A percentile compares a stretch with the other conserved stretches of the same genome.
Evolutionary conservation across 1,284 basidiomycete genomes (phyloP).

Genomic region (Apiotrichum mycotoxinovorans): DNA sequence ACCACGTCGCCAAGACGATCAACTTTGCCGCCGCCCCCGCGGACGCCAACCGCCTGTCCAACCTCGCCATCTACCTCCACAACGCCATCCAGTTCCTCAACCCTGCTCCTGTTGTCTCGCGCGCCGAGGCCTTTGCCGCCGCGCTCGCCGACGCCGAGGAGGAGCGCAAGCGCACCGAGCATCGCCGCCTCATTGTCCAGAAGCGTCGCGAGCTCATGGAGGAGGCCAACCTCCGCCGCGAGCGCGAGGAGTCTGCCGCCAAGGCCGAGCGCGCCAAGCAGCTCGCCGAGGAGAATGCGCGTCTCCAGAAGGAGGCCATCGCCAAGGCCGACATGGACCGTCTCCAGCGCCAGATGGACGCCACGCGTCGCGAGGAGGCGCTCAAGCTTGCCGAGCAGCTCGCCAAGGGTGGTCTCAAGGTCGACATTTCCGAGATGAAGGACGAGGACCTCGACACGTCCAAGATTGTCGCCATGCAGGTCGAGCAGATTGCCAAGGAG

Average conservation of each 20-base stretch:
- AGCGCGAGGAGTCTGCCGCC: slow-evolving; percentile 84
- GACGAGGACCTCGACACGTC: slow-evolving; percentile 80
- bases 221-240: slow-evolving; percentile 79
- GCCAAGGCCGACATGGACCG: slow-evolving; percentile 72
- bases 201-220: slow-evolving; percentile 82
- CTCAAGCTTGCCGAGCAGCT: slow-evolving; percentile 84
- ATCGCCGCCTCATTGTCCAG: slow-evolving; percentile 77
- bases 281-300: slow-evolving; percentile 71
- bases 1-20: slow-evolving; percentile 83
- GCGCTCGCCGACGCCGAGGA: slow-evolving; percentile 55
- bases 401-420: slow-evolving; percentile 79
- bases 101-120: slow-evolving; percentile 45
- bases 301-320: slow-evolving; percentile 64
- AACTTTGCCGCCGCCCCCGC: slow-evolving; percentile 58
- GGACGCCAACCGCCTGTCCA: slow-evolving; percentile 60
- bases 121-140: slow-evolving; percentile 47
- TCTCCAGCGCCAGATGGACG: slow-evolving; percentile 76
- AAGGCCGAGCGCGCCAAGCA: slow-evolving; percentile 67
- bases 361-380: slow-evolving; percentile 77
- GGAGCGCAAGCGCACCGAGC: slow-evolving; percentile 69
- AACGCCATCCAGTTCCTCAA: slow-evolving; percentile 60
- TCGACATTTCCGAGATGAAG: slow-evolving; percentile 76
- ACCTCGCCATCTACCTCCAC: slow-evolving; percentile 69
- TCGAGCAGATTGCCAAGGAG: slow-evolving; percentile 94
- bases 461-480: slow-evolving; percentile 84